Base-by-base conservation (phyloP, 768 basidiomycete species). In the Hypholoma sublateritium region DNA sequence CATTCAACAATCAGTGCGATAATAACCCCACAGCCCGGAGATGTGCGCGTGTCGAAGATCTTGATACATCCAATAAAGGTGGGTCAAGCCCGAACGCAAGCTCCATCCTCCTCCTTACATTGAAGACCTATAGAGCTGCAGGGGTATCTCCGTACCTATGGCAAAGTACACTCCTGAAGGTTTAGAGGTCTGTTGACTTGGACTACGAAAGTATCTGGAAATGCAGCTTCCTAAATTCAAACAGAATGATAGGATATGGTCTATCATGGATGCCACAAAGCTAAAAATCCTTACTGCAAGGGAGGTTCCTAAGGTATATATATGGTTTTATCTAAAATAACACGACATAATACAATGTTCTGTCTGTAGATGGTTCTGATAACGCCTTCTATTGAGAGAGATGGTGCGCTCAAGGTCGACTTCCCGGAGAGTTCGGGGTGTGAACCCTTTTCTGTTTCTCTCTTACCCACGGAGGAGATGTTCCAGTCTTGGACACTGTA, bases 161-260 rank as follows among this genome's bases (percentile, higher is more conserved):
- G 80, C 79, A 7, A 77, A 67, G 25, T 90, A 84, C 62, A 86
- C 82, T 6, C 75, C 78, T 13, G 75, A 84, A 60, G 89, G 89
- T 24, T 69, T 92, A 3, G 83, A 89, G 78, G 89, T 88, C 55
- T 44, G 74, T 68, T 24, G 2, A n/a, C 46, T 34, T 25, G 5
- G 28, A 32, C 9, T 9, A 32, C 1, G 2, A 32, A 32, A 32
- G 5, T 32, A 7, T 32, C 28, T n/a, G 9, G 8, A 36, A 19
- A 4, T 19, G 4, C 22, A 28, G n/a, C 17, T 49, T 9, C 25
- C n/a, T 13, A 25, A 35, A 17, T 46, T 50, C 21, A 48, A 39
- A 36, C 28, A 91, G 89, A 77, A 87, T 66, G 90, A 92, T 64
- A 79, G 90, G 59, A 77, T 73, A 68, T 90, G 88, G 83, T 86